Evolutionary conservation across 2,329 filamentous ascomycete species (phyloP).

Genomic region (Chrysosphaeria jannelii): DNA sequence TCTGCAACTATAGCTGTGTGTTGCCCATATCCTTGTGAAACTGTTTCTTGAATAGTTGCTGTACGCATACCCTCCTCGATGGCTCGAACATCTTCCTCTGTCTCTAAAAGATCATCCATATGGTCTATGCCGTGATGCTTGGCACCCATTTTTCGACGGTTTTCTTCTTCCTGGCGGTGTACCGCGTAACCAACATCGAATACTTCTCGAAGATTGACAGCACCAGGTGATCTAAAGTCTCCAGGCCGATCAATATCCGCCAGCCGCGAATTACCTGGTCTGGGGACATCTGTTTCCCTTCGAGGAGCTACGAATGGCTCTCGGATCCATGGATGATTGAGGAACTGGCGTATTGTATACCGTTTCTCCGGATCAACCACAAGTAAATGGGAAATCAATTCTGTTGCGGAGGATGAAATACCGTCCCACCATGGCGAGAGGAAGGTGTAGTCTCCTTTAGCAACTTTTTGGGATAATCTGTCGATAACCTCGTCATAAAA

Average conservation of each 20-base stretch:
- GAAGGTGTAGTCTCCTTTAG: slow-evolving; percentile 88
- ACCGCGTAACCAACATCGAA: slow-evolving; percentile 98
- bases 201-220: slow-evolving; percentile 82
- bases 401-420: slow-evolving; percentile 81
- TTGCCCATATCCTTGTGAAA: slow-evolving; percentile 34
- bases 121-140: slow-evolving; percentile 26
- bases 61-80: slow-evolving; percentile 74
- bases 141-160: slow-evolving; percentile 50
- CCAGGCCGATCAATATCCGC: slow-evolving; percentile 33
- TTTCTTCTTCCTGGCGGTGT: slow-evolving; percentile 85
- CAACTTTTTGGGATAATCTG: slow-evolving; percentile 89
- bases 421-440: slow-evolving; percentile 98
- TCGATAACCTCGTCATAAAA: slow-evolving; percentile 98
- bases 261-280: too few relatives aligned
- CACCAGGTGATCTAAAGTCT: slow-evolving; percentile 87
- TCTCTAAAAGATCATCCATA: slow-evolving; percentile 37
- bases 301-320: slow-evolving; percentile 25
- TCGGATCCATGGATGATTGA: slow-evolving; percentile 82
- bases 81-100: slow-evolving; percentile 30
- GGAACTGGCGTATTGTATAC: slow-evolving; percentile 76
- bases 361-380: slow-evolving; percentile 88
- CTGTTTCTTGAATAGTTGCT: slow-evolving; percentile 32
- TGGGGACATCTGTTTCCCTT: slow-evolving; percentile 26
- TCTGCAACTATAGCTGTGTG: slow-evolving; percentile 63
- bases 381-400: slow-evolving; percentile 74